phyloP scores from a whole-genome alignment of 805 yeast species.

The Teunomyces pallodes region DNA sequence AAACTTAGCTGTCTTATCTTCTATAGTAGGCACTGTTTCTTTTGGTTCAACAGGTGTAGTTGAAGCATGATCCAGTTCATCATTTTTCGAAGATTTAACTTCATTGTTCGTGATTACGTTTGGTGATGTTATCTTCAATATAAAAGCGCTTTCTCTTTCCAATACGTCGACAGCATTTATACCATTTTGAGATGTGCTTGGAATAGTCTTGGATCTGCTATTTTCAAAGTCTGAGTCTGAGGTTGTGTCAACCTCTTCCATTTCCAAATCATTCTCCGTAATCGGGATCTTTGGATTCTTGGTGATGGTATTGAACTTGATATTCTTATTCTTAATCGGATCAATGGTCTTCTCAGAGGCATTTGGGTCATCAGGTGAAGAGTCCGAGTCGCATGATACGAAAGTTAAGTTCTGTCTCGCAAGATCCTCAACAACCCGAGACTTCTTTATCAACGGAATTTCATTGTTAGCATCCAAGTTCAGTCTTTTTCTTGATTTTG shows the following conservation, averaged over 20 bases:
- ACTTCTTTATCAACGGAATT: slow-evolving; percentile 9
- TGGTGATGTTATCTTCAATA: not conserved
- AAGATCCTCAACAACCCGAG: slow-evolving; percentile 8
- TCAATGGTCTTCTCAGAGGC: slow-evolving; percentile 11
- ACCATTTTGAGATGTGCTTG: not conserved
- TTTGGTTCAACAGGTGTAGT: too few species aligned
- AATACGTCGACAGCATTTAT: not conserved
- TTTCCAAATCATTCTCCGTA: not conserved
- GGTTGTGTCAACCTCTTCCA: not conserved
- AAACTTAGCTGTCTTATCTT: too few species aligned
- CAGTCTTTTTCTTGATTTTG: not conserved
- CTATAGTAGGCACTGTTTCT: too few species aligned
- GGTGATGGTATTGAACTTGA: not conserved
- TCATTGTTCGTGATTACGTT: too few species aligned
- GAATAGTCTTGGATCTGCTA: not conserved
- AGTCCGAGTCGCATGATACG: slow-evolving; percentile 5
- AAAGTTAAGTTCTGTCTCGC: slow-evolving; percentile 6
- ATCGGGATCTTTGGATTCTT: not conserved
- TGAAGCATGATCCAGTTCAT: too few species aligned
- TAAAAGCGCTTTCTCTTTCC: not conserved
- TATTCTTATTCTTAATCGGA: slow-evolving; percentile 7
- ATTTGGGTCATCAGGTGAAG: slow-evolving; percentile 10
- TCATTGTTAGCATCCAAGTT: not conserved
- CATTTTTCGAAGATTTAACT: too few species aligned
- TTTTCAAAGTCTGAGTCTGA: slow-evolving; percentile 2